Base-by-base conservation (phyloP, 1,284 basidiomycete species). In the Sphaerobolus stellatus region DNA sequence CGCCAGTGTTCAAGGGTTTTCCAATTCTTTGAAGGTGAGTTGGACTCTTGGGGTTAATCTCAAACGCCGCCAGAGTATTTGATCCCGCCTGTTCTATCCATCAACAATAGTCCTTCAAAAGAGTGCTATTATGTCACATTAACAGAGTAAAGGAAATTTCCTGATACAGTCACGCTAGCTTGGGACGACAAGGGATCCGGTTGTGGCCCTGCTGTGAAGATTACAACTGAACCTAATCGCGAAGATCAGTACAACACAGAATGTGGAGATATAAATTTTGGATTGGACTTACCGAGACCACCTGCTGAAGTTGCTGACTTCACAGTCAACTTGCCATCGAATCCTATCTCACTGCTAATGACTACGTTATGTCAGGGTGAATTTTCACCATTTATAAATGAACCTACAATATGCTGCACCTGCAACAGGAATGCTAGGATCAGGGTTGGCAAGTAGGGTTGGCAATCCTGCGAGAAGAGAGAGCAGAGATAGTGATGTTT, bases 21-120 rank as follows among this genome's bases (percentile, higher is more conserved):
- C 78, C 78, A 28, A 80, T 63, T 63, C 70, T 68, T 11, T 62
- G 60, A 31, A 79, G 61, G 45, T 68, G 61, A 5, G 72, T 69
- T 0, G 78, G 77, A 58, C 74, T 65, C 24, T 60, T 64, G 5
- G 73, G 66, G 61, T 79, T 67, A 64, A 80, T 76, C 38, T 60
- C 62, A 65, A 80, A 79, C 52, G 76, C 61, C 4, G 75, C 70
- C 13, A 78, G 57, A 1, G 77, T 79, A 63, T 77, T 76, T 4
- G 77, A 80, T 13, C 77, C 78, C 30, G 76, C 51, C 75, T 78
- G 40, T 29, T 11, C 14, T 41, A 50, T 40, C 33, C 36, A 29
- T 58, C 40, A 56, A 11, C 36, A 31, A 47, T 48, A 14, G 27
- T 25, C 27, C 43, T 50, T 16, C 3, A 43, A 25, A 4, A 18